Base-by-base conservation (phyloP, 2,329 filamentous ascomycete species). In the Eutypella sp. region DNA sequence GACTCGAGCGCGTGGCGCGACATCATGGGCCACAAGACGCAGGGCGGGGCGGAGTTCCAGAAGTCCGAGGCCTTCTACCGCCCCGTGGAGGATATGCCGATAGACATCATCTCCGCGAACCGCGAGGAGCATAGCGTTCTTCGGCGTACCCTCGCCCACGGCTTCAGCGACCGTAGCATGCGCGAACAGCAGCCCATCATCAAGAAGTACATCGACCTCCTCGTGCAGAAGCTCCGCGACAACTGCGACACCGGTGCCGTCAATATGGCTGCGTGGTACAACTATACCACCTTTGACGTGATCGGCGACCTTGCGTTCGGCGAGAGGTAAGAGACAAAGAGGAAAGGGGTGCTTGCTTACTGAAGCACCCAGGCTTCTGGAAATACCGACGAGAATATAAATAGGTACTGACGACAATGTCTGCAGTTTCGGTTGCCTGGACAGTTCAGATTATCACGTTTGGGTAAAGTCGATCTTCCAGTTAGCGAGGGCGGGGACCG, bases 1-100 rank as follows among this genome's bases (percentile, higher is more conserved):
- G 39, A 64, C 64, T 46, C 62, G 3, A 53, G 57, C 22, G 64
- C 65, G 7, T 67, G 63, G 61, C 58, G 57, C 40, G 65, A 67
- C 13, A 57, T 59, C 39, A 55, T 57, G 25, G 56, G 54, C 37
- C 52, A 57, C 38, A 48, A 51, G 3, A 41, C 42, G 7, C 51
- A 53, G 8, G 52, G 52, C 16, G 41, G 39, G 7, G 40, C 41
- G 9, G 61, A 63, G 47, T 47, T 61, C 10, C 44, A 51, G n/a
- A 64, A 65, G 50, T 57, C 46, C 25, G 46, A 51, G 4, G 40
- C 42, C 18, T 59, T 62, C 31, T 62, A 61, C 41, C 46, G 45
- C 13, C 45, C 54, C 2, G 29, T 60, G 20, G 46, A 51, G n/a
- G 54, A 50, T 34, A 31, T 56, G 3, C 52, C 61, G n/a, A 52